Evolutionary conservation across 495 filamentous ascomycete species (phyloP).

Genomic region (Lophiotrema nucula): DNA sequence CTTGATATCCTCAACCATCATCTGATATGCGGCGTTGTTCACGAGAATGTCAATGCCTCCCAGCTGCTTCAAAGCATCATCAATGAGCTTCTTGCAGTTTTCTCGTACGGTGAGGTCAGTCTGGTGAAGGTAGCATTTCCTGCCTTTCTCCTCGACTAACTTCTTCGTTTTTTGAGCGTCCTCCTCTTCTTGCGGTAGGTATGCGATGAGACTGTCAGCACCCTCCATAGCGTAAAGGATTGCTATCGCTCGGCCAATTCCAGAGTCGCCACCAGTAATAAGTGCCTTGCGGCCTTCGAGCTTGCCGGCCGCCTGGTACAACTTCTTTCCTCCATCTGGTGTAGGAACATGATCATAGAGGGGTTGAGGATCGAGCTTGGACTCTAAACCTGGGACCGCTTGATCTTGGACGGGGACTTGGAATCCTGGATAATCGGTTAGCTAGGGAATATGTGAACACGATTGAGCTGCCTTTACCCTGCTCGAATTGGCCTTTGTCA

Average conservation of each 20-base stretch:
- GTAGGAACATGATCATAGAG: constrained; percentile 66
- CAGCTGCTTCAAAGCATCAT: constrained; percentile 61
- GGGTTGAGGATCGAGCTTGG: constrained; percentile 63
- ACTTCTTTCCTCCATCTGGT: constrained; percentile 66
- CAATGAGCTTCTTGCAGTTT: constrained; percentile 69
- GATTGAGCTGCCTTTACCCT: constrained; percentile 25
- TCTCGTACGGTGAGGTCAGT: constrained; percentile 61
- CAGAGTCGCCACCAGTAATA: constrained; percentile 81
- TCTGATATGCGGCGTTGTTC: constrained; percentile 78
- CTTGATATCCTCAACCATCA: constrained; percentile 68
- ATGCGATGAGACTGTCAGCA: constrained; percentile 69
- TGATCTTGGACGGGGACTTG: constrained; percentile 67
- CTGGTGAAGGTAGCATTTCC: constrained; percentile 58
- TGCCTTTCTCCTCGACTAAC: constrained; percentile 63
- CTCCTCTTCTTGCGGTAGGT: constrained; percentile 72
- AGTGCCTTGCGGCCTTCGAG: constrained; percentile 70
- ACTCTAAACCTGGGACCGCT: constrained; percentile 65
- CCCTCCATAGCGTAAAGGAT: constrained; percentile 84
- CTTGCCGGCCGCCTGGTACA: constrained; percentile 78
- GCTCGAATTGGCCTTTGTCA: constrained; percentile 27
- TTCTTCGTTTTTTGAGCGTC: constrained; percentile 74
- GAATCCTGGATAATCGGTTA: constrained; percentile 53
- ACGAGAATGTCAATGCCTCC: constrained; percentile 73
- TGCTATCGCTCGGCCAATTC: constrained; percentile 76
- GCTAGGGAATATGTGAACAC: neutral